phyloP scores from a whole-genome alignment of 1,284 basidiomycete species.

The Schizopora paradoxa region DNA sequence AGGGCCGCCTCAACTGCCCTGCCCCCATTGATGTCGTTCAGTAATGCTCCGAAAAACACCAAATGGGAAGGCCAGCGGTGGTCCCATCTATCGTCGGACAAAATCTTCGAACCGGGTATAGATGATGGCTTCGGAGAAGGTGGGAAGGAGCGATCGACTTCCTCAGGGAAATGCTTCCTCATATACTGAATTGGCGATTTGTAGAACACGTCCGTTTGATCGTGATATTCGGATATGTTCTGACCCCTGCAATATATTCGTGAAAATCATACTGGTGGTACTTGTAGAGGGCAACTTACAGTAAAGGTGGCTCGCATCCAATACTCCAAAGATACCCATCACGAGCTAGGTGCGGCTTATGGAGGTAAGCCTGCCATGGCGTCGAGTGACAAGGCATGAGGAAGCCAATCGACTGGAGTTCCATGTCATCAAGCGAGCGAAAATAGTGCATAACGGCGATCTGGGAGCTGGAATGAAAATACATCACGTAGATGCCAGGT shows the following conservation, averaged over 20 bases:
- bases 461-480: constrained; percentile 75
- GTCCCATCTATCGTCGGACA: constrained; percentile 37
- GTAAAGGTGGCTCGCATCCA: constrained; percentile 86
- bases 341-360: constrained; percentile 53
- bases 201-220: constrained; percentile 87
- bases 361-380: constrained; percentile 89
- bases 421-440: constrained; percentile 41
- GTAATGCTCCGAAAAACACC: constrained; percentile 72
- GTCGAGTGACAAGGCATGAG: constrained; percentile 99
- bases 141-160: constrained; percentile 63
- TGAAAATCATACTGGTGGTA: constrained; percentile 8
- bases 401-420: constrained; percentile 67
- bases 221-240: constrained; percentile 54
- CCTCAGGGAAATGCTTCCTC: constrained; percentile 52
- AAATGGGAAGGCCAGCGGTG: constrained; percentile 81
- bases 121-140: constrained; percentile 54
- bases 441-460: constrained; percentile 67
- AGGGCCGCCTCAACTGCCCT: constrained; percentile 48
- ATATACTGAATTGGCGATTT: constrained; percentile 67
- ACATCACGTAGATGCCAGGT: constrained; percentile 59
- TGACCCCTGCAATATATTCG: constrained; percentile 44
- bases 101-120: constrained; percentile 39
- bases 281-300: constrained; percentile 39
- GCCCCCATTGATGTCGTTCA: constrained; percentile 32
- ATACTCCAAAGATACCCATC: constrained; percentile 69